A percentile compares a stretch with the other conserved stretches of the same genome.
These are phyloP conservation scores for Elongisporangium senticosum DNA, from an alignment of 352 stramenopile species.

Conservation along the genomic window DNA sequence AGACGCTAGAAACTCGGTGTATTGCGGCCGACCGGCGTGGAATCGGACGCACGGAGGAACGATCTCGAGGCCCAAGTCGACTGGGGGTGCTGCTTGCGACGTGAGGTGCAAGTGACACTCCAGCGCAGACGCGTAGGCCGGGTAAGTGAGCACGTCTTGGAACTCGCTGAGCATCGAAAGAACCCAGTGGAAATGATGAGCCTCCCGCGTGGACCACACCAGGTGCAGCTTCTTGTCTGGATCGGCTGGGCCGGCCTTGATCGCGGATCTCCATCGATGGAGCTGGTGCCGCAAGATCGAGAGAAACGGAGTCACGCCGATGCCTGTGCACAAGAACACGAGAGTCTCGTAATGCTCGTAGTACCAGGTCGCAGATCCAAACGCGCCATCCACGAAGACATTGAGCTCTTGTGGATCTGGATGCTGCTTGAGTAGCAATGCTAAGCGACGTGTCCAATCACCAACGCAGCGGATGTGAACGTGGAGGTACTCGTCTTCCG, in stretches of 20 bases:
- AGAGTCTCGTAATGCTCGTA: slow-evolving; percentile 25
- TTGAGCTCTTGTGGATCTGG: slow-evolving; percentile 2
- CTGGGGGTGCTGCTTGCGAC: neutral
- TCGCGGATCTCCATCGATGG: slow-evolving; percentile 13
- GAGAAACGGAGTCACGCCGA: slow-evolving; percentile 41
- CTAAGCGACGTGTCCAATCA: slow-evolving; percentile 31
- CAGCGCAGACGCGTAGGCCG: slow-evolving; percentile 1
- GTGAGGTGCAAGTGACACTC: slow-evolving; percentile 20
- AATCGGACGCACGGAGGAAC: slow-evolving; percentile 4
- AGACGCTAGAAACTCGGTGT: slow-evolving; percentile 2
- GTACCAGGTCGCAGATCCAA: slow-evolving; percentile 19
- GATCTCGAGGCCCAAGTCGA: neutral
- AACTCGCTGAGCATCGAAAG: slow-evolving; percentile 18
- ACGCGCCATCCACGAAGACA: slow-evolving; percentile 24
- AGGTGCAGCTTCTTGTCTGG: too few species aligned
- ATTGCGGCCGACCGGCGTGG: slow-evolving; percentile 8
- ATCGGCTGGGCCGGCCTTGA: neutral
- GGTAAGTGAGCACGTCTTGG: slow-evolving; percentile 13
- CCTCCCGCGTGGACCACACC: slow-evolving; percentile 23
- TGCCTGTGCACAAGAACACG: slow-evolving; percentile 23
- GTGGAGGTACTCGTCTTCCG: slow-evolving; percentile 29
- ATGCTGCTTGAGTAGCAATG: neutral
- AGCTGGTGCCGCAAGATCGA: slow-evolving; percentile 40
- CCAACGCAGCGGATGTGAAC: slow-evolving; percentile 37
- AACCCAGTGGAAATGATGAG: slow-evolving; percentile 14